These are phyloP conservation scores for Xylaria sp. DNA, from an alignment of 2,329 filamentous ascomycete species.

Conservation along the genomic window DNA sequence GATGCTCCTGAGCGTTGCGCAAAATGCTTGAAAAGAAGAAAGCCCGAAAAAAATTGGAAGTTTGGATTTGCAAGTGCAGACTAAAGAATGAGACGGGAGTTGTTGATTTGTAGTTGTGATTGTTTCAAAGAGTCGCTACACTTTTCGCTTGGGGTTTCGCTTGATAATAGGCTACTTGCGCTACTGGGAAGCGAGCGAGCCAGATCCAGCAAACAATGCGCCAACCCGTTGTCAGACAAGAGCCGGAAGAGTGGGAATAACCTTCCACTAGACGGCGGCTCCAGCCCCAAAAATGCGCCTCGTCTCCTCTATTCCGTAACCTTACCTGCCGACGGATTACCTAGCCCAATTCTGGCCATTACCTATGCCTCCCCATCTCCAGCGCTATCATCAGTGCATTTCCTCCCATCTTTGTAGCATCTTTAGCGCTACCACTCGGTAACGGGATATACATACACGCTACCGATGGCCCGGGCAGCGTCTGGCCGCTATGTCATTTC, in stretches of 20 bases:
- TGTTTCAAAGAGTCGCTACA: conserved; percentile 7
- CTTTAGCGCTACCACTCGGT: too few species aligned
- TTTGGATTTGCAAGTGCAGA: conserved; percentile 6
- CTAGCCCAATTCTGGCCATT: conserved; percentile 16
- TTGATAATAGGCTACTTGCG: conserved; percentile 32
- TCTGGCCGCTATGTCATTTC: too few species aligned
- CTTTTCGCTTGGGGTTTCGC: conserved; percentile 33
- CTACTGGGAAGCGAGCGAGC: conserved; percentile 35
- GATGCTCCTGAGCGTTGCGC: neutral
- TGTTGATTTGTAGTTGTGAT: conserved; percentile 14
- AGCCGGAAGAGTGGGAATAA: neutral
- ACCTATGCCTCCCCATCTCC: neutral
- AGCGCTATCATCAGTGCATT: too few species aligned
- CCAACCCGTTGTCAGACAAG: conserved; percentile 20
- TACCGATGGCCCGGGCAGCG: too few species aligned
- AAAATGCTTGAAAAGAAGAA: neutral
- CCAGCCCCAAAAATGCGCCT: conserved; percentile 14
- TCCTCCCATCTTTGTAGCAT: too few species aligned
- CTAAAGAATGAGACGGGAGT: neutral
- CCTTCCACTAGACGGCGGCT: conserved; percentile 4
- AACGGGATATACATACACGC: too few species aligned
- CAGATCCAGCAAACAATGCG: conserved; percentile 18
- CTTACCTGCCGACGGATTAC: too few species aligned
- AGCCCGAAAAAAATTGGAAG: conserved; percentile 2
- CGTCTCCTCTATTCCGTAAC: neutral